Evolutionary conservation across 2,329 filamentous ascomycete genomes (phyloP), one percentile per base, ranked within the genome.

Genomic region (Calonectria pseudoreteaudii): DNA sequence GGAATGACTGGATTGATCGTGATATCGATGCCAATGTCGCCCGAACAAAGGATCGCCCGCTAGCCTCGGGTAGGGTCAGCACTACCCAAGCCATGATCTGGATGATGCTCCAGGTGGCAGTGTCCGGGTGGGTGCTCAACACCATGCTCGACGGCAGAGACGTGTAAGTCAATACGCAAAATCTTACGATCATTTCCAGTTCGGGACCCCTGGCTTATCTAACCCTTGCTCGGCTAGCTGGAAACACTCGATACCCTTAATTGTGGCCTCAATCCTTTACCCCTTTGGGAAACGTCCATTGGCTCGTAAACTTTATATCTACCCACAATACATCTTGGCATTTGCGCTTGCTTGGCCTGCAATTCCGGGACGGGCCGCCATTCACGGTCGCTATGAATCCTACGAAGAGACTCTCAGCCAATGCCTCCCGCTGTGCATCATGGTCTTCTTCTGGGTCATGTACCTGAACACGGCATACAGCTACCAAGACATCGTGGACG

Each of bases 1-100:
- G 81, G 81, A 81, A 82, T 47, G 81, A 82, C 70, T 81, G 75
- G 74, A 74, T 82, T 8, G 81, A 82, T 58, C 80, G 78, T 3
- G 77, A 81, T 41, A 80, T 82, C 34, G 81, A 82, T 44, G 72
- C 74, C 28, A 75, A 81, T 10, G 80, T 81, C 13, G 75, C 77
- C 4, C 77, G 81, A n/a, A 82, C 80, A 20, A 82, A 82, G 68
- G 60, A 80, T 30, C 79, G 81, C 1, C 81, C 81, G 0, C 53
- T 82, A 20, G 80, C 81, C 1, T 66, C 74, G 1, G 80, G 80
- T 13, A 71, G 62, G 34, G 73, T 82, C 14, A 78, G 75, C 11
- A 79, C 77, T 16, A 49, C 72, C 0, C 70, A 81, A 50, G 81
- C 80, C 23, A 76, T 60, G 56, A 26, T 60, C 34, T 60, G 56